Conservation (phyloP, 495 filamentous ascomycete species). For the Penicillium robsamsonii region DNA sequence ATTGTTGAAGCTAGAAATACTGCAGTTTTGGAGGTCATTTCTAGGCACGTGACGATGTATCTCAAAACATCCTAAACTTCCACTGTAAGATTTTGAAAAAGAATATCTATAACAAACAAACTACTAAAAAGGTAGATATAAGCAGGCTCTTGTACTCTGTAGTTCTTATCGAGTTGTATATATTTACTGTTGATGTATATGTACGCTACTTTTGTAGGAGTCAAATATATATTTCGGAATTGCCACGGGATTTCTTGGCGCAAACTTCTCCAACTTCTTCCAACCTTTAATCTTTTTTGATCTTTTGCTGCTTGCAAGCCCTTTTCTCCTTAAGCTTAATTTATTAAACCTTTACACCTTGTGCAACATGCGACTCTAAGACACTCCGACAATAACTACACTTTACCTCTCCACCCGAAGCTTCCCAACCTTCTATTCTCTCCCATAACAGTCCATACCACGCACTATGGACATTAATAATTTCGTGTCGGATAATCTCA, state of each 20-base stretch:
- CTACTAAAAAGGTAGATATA: too few species aligned
- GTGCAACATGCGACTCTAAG: constrained; percentile 5
- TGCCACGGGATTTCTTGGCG: constrained; percentile 22
- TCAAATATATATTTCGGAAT: constrained; percentile 7
- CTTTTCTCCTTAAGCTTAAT: neutral
- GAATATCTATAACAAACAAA: too few species aligned
- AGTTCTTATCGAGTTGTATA: too few species aligned
- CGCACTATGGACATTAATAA: constrained; percentile 42
- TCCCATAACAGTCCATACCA: neutral
- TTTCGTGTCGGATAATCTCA: constrained; percentile 48
- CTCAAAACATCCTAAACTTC: too few species aligned
- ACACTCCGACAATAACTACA: neutral
- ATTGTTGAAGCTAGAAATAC: too few species aligned
- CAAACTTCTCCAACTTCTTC: neutral
- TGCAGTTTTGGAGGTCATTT: too few species aligned
- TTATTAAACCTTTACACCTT: neutral
- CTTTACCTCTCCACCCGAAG: neutral
- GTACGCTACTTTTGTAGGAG: too few species aligned
- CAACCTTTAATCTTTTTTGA: neutral
- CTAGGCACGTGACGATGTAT: too few species aligned
- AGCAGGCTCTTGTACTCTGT: too few species aligned
- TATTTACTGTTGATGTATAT: too few species aligned
- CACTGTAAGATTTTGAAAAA: too few species aligned
- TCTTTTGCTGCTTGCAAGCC: neutral
- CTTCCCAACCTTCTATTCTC: neutral